Conservation (phyloP, 192 early-diverging fungal genomes). For the Backusella circina region DNA sequence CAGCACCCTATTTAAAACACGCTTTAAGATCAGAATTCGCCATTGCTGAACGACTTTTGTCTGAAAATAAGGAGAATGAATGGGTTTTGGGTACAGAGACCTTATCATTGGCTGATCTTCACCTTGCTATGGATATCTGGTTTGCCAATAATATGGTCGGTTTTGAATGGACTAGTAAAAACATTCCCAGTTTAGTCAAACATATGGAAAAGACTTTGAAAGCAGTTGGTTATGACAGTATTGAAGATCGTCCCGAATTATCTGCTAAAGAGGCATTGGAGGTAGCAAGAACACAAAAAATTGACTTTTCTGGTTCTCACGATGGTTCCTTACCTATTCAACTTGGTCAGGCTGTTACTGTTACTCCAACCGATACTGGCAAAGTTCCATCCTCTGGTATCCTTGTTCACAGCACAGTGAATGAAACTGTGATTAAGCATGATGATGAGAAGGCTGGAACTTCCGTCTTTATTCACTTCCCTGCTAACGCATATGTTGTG, state of each 20-base stretch:
- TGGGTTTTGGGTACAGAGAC: constrained; percentile 22
- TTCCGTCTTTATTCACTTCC: constrained; percentile 21
- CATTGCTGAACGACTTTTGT: not conserved
- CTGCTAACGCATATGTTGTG: constrained; percentile 14
- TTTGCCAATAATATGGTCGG: not conserved
- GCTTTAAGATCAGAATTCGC: constrained; percentile 12
- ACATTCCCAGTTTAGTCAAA: not conserved
- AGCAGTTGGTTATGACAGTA: not conserved
- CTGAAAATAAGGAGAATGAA: not conserved
- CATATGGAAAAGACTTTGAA: constrained; percentile 7
- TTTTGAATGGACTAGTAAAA: not conserved
- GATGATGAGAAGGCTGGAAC: not conserved
- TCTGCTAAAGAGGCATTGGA: constrained; percentile 25
- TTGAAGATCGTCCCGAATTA: not conserved
- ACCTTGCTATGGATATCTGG: constrained; percentile 14
- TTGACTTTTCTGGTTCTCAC: not conserved
- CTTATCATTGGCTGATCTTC: constrained; percentile 16
- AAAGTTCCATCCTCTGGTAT: constrained; percentile 8
- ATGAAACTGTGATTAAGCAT: constrained; percentile 2
- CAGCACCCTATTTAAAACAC: not conserved
- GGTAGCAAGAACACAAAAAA: not conserved
- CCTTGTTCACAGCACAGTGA: constrained; percentile 1
- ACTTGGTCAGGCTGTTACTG: constrained; percentile 16
- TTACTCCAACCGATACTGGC: constrained; percentile 24
- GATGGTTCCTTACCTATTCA: not conserved